Conservation (phyloP, 805 yeast genomes). For the Nakazawaea molendinolei region DNA sequence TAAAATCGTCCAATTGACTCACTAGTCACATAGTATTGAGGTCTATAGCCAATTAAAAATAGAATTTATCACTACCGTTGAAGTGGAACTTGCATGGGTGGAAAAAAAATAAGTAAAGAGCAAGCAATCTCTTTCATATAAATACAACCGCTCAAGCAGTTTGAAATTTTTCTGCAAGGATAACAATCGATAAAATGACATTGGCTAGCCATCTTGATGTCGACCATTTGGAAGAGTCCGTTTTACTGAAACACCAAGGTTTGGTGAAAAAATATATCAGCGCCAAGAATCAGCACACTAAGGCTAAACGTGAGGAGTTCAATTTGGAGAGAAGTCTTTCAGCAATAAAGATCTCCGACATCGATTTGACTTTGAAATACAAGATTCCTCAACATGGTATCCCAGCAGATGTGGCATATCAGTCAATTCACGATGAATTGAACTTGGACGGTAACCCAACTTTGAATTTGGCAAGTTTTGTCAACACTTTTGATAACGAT, state of each 20-base stretch:
- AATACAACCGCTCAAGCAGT: too few relatives aligned
- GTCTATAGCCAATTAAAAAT: too few relatives aligned
- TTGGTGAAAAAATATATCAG: constrained; percentile 19
- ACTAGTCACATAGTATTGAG: too few relatives aligned
- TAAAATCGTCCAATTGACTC: too few relatives aligned
- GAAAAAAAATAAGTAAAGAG: too few relatives aligned
- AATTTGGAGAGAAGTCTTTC: constrained; percentile 13
- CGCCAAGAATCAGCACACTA: constrained; percentile 10
- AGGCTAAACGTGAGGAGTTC: constrained; percentile 1
- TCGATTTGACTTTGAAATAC: constrained; percentile 39
- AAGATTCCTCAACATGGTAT: constrained; percentile 53
- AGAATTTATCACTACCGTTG: too few relatives aligned
- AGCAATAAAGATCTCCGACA: constrained; percentile 25
- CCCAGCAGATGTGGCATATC: constrained; percentile 45
- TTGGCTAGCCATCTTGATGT: constrained; percentile 39
- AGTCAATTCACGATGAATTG: constrained; percentile 65
- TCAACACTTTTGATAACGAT: constrained; percentile 64
- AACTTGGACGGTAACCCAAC: constrained; percentile 79
- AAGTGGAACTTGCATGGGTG: too few relatives aligned
- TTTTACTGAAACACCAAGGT: constrained; percentile 25
- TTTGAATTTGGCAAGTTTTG: constrained; percentile 84
- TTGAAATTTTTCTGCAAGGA: not conserved
- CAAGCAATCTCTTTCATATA: too few relatives aligned
- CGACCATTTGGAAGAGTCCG: constrained; percentile 30
- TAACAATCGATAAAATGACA: constrained; percentile 29